Evolutionary conservation across 139 green algal genomes (phyloP), one percentile per base, ranked within the genome.

Genomic region (Limnomonas spitsbergensis): DNA sequence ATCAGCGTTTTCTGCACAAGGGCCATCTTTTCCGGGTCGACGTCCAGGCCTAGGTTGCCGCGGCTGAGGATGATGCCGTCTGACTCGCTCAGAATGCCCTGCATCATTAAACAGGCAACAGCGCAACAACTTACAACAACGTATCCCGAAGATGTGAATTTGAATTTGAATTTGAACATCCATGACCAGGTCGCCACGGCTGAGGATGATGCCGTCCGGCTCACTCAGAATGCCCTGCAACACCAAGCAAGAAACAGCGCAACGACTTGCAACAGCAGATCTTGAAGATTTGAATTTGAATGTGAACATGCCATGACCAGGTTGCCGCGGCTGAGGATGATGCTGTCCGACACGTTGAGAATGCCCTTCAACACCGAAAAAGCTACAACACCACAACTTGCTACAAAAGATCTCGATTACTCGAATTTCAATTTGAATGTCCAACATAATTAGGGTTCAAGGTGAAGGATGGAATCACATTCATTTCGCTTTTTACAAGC

Each of bases 11-110:
- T 90, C 77, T 90, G 86, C 70, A 96, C 85, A 61, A 96, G 87
- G n/a, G 91, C 90, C 87, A 97, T 95, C 87, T 97, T 97, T 84
- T 98, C 94, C 0, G 91, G 86, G 66, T 88, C 80, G 69, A 93
- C 90, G 76, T 98, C 94, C 77, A 97, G 85, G 2, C 94, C 94
- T 73, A 98, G 35, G 73, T 79, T 83, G 80, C 91, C 92, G 27
- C 93, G 83, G 39, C 85, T 92, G 75, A 98, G 89, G 85, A 97
- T 95, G 79, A 98, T 85, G 77, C 88, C 94, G 78, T 98, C 93
- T 0, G 91, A 86, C 37, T 88, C 85, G 35, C 83, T 87, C 9
- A 94, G 83, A 42, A 97, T 93, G 68, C 75, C 82, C 81, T 90
- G 75, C 27, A n/a, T 34, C 24, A n/a, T 14, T 61, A 61, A 61